Conservation (phyloP, 768 basidiomycete genomes). For the Suillus occidentalis region DNA sequence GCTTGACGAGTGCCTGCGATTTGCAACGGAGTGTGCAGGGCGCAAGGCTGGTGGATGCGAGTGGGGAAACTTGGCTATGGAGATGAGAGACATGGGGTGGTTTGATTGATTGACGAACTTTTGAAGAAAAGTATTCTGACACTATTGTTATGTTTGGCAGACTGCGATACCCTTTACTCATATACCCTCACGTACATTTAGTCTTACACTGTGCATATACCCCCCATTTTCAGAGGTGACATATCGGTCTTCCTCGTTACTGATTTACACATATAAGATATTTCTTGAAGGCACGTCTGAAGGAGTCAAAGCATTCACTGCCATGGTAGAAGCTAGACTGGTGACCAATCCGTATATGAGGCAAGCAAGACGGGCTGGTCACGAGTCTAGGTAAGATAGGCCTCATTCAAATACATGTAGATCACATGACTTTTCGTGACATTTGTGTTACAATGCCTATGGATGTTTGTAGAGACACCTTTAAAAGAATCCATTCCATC, state of each 20-base stretch:
- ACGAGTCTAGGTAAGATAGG: too few relatives aligned
- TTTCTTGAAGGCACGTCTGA: neutral
- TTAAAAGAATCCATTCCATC: too few relatives aligned
- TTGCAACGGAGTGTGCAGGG: slow-evolving; percentile 82
- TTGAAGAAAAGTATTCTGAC: neutral
- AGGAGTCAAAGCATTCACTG: too few relatives aligned
- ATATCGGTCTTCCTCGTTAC: neutral
- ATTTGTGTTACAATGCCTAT: too few relatives aligned
- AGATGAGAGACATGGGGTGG: slow-evolving; percentile 78
- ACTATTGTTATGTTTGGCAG: neutral
- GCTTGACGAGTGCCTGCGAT: slow-evolving; percentile 81
- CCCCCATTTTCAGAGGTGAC: neutral
- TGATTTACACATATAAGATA: neutral
- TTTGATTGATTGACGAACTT: slow-evolving; percentile 43
- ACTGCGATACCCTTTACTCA: neutral
- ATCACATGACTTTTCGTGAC: too few relatives aligned
- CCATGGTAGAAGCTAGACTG: too few relatives aligned
- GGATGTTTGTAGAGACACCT: too few relatives aligned
- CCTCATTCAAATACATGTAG: too few relatives aligned
- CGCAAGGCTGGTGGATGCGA: slow-evolving; percentile 62
- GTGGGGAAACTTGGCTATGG: slow-evolving; percentile 70
- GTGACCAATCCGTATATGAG: too few relatives aligned
- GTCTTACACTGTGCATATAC: neutral
- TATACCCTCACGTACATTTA: neutral
- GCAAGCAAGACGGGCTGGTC: too few relatives aligned